Conservation (phyloP, 2,329 filamentous ascomycete species). For the Colletotrichum agaves region DNA sequence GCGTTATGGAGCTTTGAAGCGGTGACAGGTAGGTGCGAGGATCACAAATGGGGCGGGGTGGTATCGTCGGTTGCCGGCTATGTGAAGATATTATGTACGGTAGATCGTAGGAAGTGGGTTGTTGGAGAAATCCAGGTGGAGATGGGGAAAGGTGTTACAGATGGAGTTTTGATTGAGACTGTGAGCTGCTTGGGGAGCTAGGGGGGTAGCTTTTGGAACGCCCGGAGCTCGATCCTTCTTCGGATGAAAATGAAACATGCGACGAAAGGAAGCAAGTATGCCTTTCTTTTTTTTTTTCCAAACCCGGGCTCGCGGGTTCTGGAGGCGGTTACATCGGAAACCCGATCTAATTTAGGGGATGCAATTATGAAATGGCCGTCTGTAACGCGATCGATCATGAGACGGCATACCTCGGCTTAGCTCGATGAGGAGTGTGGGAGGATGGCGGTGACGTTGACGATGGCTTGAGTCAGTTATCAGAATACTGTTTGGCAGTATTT, state of each 20-base stretch:
- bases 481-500: background rate
- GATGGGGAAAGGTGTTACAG: conserved; percentile 26
- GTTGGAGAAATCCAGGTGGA: conserved; percentile 22
- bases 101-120: background rate
- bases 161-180: conserved; percentile 26
- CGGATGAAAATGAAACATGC: conserved; percentile 4
- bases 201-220: background rate
- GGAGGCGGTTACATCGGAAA: background rate
- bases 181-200: background rate
- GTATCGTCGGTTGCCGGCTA: background rate
- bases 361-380: background rate
- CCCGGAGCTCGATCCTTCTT: background rate
- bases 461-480: conserved; percentile 3
- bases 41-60: background rate
- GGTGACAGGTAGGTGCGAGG: background rate
- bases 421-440: background rate
- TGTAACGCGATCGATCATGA: conserved; percentile 16
- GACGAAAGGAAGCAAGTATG: conserved; percentile 2
- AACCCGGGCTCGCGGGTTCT: background rate
- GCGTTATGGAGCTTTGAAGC: background rate
- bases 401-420: background rate
- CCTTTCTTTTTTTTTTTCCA: background rate
- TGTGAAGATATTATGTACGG: background rate
- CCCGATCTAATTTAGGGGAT: background rate
- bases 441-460: conserved; percentile 22